phyloP scores from a whole-genome alignment of 208 protist species.

The Kentomonas sorsogonicus region DNA sequence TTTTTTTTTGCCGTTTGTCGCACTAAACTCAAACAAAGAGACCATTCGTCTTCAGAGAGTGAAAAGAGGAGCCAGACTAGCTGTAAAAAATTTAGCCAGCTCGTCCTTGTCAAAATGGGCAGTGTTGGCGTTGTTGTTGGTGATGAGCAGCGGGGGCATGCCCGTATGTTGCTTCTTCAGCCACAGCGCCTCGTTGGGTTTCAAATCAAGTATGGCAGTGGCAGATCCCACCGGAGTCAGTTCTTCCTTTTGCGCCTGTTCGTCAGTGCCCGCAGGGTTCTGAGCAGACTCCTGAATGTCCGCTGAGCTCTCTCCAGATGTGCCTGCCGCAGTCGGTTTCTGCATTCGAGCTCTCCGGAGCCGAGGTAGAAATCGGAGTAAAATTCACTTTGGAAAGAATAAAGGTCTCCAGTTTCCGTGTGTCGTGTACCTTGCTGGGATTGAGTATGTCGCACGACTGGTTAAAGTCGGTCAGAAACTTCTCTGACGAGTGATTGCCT shows the following conservation, averaged over 20 bases:
- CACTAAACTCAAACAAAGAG: too few relatives aligned
- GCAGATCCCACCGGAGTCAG: slow-evolving; percentile 39
- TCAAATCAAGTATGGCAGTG: too few relatives aligned
- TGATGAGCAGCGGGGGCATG: slow-evolving; percentile 45
- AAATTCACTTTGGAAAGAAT: slow-evolving; percentile 53
- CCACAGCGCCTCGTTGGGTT: slow-evolving; percentile 54
- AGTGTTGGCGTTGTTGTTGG: slow-evolving; percentile 27
- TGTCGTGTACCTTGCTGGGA: slow-evolving; percentile 22
- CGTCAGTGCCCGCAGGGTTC: neutral
- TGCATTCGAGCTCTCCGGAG: too few relatives aligned
- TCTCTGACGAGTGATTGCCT: slow-evolving; percentile 45
- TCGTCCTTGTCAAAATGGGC: slow-evolving; percentile 23
- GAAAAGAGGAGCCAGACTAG: slow-evolving; percentile 33
- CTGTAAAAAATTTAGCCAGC: slow-evolving; percentile 25
- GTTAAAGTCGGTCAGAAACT: slow-evolving; percentile 40
- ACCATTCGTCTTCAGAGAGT: too few relatives aligned
- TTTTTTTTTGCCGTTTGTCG: too few relatives aligned
- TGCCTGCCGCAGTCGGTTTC: too few relatives aligned
- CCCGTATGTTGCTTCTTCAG: slow-evolving; percentile 37
- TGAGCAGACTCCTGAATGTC: neutral
- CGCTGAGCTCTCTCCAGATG: neutral
- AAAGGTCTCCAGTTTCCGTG: slow-evolving; percentile 63
- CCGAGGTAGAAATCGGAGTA: too few relatives aligned
- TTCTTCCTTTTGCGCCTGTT: slow-evolving; percentile 4
- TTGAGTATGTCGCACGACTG: slow-evolving; percentile 43